Evolutionary conservation across 169 alveolate species (phyloP).

Genomic region (Plasmodium gonderi): DNA sequence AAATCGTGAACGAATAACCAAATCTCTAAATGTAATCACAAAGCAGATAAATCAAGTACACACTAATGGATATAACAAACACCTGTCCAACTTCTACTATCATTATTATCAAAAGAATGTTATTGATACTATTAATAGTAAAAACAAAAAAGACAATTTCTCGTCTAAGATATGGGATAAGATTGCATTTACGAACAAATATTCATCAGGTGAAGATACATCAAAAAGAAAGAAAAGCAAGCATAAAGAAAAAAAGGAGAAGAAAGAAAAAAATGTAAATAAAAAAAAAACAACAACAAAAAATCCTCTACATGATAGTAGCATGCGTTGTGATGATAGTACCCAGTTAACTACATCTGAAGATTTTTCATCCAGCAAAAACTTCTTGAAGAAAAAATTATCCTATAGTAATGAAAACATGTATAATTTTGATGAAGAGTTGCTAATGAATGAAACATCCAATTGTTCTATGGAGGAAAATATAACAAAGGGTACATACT

Average conservation of each 20-base stretch:
- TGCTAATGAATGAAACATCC: not conserved
- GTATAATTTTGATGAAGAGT: conserved; percentile 14
- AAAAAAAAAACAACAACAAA: conserved; percentile 1
- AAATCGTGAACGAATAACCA: conserved; percentile 22
- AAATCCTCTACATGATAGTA: not conserved
- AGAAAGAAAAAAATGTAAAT: not conserved
- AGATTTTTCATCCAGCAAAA: not conserved
- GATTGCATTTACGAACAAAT: not conserved
- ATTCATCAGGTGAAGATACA: not conserved
- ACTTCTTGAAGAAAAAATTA: not conserved
- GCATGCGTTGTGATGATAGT: not conserved
- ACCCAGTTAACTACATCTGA: not conserved
- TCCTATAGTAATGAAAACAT: not conserved
- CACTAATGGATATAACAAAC: not conserved
- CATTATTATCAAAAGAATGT: conserved; percentile 41
- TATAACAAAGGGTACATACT: conserved; percentile 54
- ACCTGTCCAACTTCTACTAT: conserved; percentile 53
- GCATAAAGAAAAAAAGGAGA: not conserved
- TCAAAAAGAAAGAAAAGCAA: not conserved
- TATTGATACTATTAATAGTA: conserved; percentile 35
- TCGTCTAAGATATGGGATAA: not conserved
- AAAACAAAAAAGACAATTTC: not conserved
- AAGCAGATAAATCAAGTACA: conserved; percentile 26
- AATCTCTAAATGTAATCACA: conserved; percentile 18
- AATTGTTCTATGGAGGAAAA: conserved; percentile 21